These are phyloP conservation scores for Colletotrichum graminicola DNA, from an alignment of 2,329 filamentous ascomycete genomes.

Conservation along the genomic window DNA sequence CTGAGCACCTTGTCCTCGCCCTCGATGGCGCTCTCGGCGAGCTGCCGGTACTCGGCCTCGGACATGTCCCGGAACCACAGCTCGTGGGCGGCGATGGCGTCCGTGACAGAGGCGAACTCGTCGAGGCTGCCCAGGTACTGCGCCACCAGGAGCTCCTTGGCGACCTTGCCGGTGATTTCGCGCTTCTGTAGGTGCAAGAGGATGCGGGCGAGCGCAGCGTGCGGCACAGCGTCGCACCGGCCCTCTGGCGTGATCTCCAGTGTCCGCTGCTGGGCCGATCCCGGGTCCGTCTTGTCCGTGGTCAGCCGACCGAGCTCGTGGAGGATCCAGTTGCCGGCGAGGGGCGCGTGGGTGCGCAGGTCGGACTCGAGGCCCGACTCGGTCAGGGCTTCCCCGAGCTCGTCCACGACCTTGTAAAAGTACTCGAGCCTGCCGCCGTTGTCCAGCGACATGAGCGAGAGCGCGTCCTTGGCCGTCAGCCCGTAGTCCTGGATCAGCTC, in stretches of 20 bases:
- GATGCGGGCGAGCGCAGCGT: conserved; percentile 62
- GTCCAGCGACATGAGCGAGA: conserved; percentile 82
- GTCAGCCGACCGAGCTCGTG: conserved; percentile 80
- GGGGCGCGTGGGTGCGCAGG: conserved; percentile 55
- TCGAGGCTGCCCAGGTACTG: conserved; percentile 63
- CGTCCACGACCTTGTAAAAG: conserved; percentile 75
- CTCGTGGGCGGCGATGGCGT: conserved; percentile 59
- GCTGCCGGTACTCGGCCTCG: conserved; percentile 59
- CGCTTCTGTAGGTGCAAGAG: conserved; percentile 61
- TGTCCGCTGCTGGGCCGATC: conserved; percentile 35
- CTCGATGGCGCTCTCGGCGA: conserved; percentile 59
- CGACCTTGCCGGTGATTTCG: conserved; percentile 67
- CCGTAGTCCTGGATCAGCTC: conserved; percentile 73
- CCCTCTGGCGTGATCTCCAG: conserved; percentile 60
- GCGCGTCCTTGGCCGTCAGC: conserved; percentile 84
- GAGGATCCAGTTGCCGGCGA: conserved; percentile 76
- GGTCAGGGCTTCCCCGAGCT: conserved; percentile 51
- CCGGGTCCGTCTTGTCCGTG: conserved; percentile 58
- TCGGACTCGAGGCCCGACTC: conserved; percentile 39
- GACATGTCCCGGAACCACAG: conserved; percentile 69
- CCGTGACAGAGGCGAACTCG: conserved; percentile 53
- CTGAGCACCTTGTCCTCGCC: conserved; percentile 61
- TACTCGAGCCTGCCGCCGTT: conserved; percentile 85
- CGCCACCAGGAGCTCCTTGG: conserved; percentile 68
- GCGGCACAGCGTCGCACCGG: conserved; percentile 61